Evolutionary conservation across 2,329 filamentous ascomycete genomes (phyloP).

Genomic region (Trichoderma lentiforme): DNA sequence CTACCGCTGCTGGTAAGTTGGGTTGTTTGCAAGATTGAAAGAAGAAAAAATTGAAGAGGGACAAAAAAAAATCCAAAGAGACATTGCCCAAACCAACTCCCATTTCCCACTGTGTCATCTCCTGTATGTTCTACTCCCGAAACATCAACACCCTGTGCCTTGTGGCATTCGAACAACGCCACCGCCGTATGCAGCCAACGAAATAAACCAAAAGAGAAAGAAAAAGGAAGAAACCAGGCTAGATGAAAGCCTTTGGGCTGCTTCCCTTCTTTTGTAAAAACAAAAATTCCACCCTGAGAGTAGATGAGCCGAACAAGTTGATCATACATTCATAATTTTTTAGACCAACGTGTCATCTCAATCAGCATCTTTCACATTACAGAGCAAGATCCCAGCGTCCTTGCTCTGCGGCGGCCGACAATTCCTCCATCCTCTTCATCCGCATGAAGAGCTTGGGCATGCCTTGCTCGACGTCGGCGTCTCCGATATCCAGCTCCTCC

Average conservation of each 20-base stretch:
- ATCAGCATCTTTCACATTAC: constrained; percentile 58
- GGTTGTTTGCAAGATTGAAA: neutral
- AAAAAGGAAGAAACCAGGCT: neutral
- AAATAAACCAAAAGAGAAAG: neutral
- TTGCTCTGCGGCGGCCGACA: constrained; percentile 57
- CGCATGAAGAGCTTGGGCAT: constrained; percentile 75
- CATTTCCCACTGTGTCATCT: neutral
- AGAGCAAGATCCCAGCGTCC: constrained; percentile 59
- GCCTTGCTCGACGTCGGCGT: constrained; percentile 71
- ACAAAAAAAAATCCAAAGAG: neutral
- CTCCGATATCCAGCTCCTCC: constrained; percentile 64
- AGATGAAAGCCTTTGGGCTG: neutral
- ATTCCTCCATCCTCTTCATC: constrained; percentile 70
- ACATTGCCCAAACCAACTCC: neutral
- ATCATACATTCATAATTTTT: neutral
- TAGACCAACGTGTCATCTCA: neutral
- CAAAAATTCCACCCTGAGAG: neutral
- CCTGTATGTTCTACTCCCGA: constrained; percentile 4
- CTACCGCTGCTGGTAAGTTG: neutral
- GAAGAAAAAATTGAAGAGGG: neutral
- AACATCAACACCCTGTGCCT: constrained; percentile 5
- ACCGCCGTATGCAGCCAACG: neutral
- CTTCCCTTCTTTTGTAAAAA: neutral
- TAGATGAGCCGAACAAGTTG: neutral
- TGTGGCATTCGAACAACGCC: neutral